Base-by-base conservation (phyloP, 2,329 filamentous ascomycete genomes). In the Hypoxylon sp. region DNA sequence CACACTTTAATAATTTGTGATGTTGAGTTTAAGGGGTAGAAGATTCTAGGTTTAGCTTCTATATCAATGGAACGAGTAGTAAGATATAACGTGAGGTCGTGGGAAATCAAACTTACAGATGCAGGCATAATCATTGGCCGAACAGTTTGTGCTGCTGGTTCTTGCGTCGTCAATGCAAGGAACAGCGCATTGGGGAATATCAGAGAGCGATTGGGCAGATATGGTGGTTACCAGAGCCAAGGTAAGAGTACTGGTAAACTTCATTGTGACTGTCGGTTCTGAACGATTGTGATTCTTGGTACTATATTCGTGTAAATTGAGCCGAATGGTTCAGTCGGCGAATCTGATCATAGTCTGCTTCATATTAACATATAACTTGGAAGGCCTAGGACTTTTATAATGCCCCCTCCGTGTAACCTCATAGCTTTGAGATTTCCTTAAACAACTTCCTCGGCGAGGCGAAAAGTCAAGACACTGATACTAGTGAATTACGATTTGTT, bases 171-270 rank as follows among this genome's bases (percentile, higher is more conserved):
- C 44, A 17, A 67, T 62, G 35, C 62, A 64, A 30, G 61, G 45
- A 3, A 54, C 2, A 13, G 64, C 63, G 25, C 64, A 67, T 5
- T 47, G 6, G 1, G 64, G 64, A 31, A 66, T 62, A 12, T 56
- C 56, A 0, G 55, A 55, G n/a, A 62, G 36, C 6, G 48, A 54
- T 55, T 67, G 63, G 29, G 64, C 55, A 31, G 59, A 60, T 21
- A 48, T 61, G 23, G 43, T 20, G 30, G 61, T 53, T 26, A 51
- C 52, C 20, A 67, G 29, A 30, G 57, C 62, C 41, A 57, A 29
- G 43, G 43, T 40, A 31, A 55, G 53, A 49, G 61, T 31, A 27
- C 21, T 25, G 21, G 21, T 25, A 25, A 6, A 25, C 5, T 6
- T 25, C 9, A 25, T 25, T 6, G 21, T 9, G 21, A 25, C 21